Conservation (phyloP, 1,284 basidiomycete species). For the Malassezia japonica region DNA sequence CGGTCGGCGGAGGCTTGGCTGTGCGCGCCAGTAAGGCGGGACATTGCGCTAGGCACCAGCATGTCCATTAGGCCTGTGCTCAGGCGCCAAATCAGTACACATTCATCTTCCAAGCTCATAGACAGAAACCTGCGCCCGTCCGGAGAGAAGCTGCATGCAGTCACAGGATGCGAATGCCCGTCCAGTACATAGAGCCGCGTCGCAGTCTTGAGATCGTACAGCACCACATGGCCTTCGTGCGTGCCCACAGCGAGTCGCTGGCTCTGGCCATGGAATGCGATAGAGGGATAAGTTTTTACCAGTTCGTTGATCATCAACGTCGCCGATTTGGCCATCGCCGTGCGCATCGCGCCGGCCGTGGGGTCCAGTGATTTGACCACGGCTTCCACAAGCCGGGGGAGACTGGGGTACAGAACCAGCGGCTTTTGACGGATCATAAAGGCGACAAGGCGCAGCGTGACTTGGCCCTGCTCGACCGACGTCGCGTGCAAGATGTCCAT, state of each 20-base stretch:
- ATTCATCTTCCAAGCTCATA: constrained; percentile 69
- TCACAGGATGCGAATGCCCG: constrained; percentile 55
- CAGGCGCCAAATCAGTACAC: constrained; percentile 49
- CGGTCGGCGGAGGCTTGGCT: constrained; percentile 51
- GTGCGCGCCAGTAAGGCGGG: constrained; percentile 65
- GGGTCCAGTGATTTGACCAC: constrained; percentile 95
- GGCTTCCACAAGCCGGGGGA: constrained; percentile 81
- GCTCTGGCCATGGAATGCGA: constrained; percentile 75
- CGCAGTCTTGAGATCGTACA: constrained; percentile 94
- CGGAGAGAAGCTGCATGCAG: constrained; percentile 60
- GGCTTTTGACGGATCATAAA: constrained; percentile 85
- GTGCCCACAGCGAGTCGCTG: constrained; percentile 90
- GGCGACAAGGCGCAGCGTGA: constrained; percentile 83
- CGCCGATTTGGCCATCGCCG: constrained; percentile 77
- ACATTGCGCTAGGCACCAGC: constrained; percentile 80
- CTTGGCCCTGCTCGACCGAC: constrained; percentile 67
- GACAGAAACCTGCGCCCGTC: constrained; percentile 85
- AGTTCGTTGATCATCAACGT: constrained; percentile 75
- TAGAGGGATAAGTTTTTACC: constrained; percentile 71
- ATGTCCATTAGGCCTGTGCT: constrained; percentile 59
- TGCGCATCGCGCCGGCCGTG: constrained; percentile 68
- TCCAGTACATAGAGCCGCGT: constrained; percentile 90
- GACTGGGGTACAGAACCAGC: constrained; percentile 69
- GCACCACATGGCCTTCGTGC: constrained; percentile 68
- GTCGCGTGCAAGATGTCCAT: constrained; percentile 78